A percentile compares a stretch with the other conserved stretches of the same genome.
phyloP scores from a whole-genome alignment of 176 grass and related monocot species.

The Eragrostis curvula region DNA sequence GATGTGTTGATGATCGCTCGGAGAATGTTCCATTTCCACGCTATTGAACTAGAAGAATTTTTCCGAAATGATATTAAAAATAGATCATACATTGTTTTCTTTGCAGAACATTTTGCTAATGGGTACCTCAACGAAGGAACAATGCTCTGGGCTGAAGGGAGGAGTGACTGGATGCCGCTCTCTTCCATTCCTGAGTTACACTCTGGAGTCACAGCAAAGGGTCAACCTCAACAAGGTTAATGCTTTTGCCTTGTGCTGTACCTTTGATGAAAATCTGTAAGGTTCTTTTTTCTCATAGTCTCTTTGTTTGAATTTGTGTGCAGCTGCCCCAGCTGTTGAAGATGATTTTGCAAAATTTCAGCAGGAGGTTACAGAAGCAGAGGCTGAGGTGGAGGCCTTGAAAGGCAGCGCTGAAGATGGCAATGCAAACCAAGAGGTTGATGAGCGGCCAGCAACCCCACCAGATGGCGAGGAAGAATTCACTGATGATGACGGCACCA shows the following conservation, averaged over 20 bases:
- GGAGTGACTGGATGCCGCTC: slow-evolving; percentile 71
- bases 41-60: slow-evolving; percentile 11
- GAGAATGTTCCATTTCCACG: not conserved
- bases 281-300: not conserved
- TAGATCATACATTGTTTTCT: slow-evolving; percentile 9
- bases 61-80: not conserved
- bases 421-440: slow-evolving; percentile 32
- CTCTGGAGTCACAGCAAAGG: slow-evolving; percentile 33
- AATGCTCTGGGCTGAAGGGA: slow-evolving; percentile 86
- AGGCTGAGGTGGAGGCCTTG: slow-evolving; percentile 49
- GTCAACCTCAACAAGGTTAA: slow-evolving; percentile 53
- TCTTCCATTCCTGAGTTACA: slow-evolving; percentile 68
- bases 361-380: slow-evolving; percentile 74
- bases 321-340: slow-evolving; percentile 46
- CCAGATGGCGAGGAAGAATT: slow-evolving; percentile 95
- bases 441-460: slow-evolving; percentile 73
- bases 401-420: slow-evolving; percentile 46
- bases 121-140: slow-evolving; percentile 72
- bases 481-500: slow-evolving; percentile 91
- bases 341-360: slow-evolving; percentile 87
- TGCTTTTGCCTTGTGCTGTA: not conserved
- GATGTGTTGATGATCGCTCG: not conserved
- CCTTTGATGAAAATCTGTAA: slow-evolving; percentile 4
- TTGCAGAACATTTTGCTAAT: slow-evolving; percentile 71
- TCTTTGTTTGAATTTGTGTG: slow-evolving; percentile 14